These are phyloP conservation scores for Eimeria praecox DNA, from an alignment of 169 alveolate genomes.

Conservation along the genomic window DNA sequence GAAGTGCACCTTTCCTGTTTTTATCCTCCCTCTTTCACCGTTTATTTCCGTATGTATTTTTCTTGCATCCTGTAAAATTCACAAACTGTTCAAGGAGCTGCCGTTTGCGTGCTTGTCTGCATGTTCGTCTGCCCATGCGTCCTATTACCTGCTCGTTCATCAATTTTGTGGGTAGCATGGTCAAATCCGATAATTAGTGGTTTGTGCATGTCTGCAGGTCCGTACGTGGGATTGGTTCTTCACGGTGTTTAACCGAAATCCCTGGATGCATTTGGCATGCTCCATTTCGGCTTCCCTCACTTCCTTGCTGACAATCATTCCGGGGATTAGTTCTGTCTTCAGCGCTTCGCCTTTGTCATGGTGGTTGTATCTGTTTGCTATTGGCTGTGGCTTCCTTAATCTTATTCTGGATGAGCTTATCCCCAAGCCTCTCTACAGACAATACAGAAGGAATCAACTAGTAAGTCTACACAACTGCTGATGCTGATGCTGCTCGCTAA, in stretches of 20 bases:
- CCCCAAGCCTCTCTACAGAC: conserved; percentile 91
- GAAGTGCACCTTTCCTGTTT: neutral
- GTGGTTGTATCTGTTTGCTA: conserved; percentile 94
- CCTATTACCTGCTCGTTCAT: neutral
- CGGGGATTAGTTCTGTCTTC: conserved; percentile 90
- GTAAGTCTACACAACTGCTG: conserved; percentile 10
- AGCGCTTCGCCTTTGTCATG: conserved; percentile 91
- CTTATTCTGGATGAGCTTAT: conserved; percentile 91
- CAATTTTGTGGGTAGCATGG: neutral
- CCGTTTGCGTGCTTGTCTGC: neutral
- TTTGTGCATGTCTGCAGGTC: conserved; percentile 73
- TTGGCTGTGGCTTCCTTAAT: conserved; percentile 91
- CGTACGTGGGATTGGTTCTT: conserved; percentile 94
- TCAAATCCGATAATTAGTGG: neutral
- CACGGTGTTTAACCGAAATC: conserved; percentile 92
- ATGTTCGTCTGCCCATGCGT: neutral
- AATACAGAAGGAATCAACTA: neutral
- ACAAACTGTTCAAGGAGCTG: neutral
- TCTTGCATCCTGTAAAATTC: no score
- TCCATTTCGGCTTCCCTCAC: conserved; percentile 93
- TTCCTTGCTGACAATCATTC: conserved; percentile 90
- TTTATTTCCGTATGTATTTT: no score
- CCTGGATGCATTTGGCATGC: conserved; percentile 96
- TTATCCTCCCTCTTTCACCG: neutral
- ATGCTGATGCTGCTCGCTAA: neutral